Percentiles rank a stretch among this genome's conserved stretches.
Conservation (phyloP, 768 basidiomycete genomes). For the Lentinula raphanica region DNA sequence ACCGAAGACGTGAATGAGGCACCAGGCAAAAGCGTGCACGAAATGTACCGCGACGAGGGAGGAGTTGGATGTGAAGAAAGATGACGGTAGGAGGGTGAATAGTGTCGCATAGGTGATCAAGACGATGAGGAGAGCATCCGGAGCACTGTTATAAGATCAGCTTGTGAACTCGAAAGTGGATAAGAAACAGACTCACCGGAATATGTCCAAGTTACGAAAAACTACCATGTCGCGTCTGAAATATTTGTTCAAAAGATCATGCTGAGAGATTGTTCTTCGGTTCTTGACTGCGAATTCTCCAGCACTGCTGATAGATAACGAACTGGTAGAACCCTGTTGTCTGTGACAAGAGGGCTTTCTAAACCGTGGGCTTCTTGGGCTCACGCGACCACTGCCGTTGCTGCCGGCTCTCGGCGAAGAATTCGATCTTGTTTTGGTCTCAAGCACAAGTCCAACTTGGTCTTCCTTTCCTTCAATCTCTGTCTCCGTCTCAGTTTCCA, state of each 20-base stretch:
- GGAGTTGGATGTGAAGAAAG: not conserved
- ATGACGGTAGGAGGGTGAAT: slow-evolving; percentile 50
- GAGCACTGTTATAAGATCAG: slow-evolving; percentile 52
- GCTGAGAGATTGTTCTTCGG: slow-evolving; percentile 53
- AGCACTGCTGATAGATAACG: slow-evolving; percentile 22
- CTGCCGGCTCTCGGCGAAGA: not conserved
- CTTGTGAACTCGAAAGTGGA: slow-evolving; percentile 11
- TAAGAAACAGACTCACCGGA: slow-evolving; percentile 54
- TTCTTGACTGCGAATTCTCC: slow-evolving; percentile 10
- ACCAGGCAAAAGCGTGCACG: slow-evolving; percentile 80
- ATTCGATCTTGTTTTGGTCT: not conserved
- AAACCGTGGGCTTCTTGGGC: not conserved
- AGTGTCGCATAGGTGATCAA: slow-evolving; percentile 64
- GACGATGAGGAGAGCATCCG: slow-evolving; percentile 77
- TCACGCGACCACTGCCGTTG: not conserved
- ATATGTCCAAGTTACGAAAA: slow-evolving; percentile 74
- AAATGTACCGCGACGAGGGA: slow-evolving; percentile 60
- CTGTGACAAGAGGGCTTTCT: slow-evolving; percentile 26
- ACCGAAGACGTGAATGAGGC: slow-evolving; percentile 81
- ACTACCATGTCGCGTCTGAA: slow-evolving; percentile 86
- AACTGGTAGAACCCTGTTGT: slow-evolving; percentile 29
- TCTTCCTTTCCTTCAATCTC: slow-evolving; percentile 30
- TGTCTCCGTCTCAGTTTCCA: slow-evolving; percentile 57
- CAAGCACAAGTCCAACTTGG: not conserved
- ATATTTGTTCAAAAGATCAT: slow-evolving; percentile 86